Conservation (phyloP, 352 stramenopile genomes). For the Phytopythium boreale region DNA sequence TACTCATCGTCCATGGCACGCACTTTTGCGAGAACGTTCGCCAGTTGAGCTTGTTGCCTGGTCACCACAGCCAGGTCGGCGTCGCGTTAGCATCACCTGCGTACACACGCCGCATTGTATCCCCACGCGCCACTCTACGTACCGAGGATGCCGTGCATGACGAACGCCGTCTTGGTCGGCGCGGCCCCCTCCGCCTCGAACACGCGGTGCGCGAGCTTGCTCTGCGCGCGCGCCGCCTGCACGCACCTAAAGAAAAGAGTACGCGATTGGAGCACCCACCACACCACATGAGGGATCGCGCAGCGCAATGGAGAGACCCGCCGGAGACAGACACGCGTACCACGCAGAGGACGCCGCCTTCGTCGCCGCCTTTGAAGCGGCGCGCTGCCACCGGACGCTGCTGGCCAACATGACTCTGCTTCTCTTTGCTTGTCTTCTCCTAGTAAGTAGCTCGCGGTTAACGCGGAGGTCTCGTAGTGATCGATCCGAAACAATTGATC, state of each 20-base stretch:
- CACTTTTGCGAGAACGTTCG: conserved; percentile 77
- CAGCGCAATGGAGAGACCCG: background rate
- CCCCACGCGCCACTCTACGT: conserved; percentile 2
- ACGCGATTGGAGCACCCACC: no score
- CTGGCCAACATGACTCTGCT: background rate
- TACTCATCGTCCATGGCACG: background rate
- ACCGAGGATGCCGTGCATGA: conserved; percentile 86
- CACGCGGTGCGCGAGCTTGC: conserved; percentile 57
- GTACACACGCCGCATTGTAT: conserved; percentile 1
- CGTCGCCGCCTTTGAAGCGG: no score
- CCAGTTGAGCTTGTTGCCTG: conserved; percentile 86
- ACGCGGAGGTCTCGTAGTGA: no score
- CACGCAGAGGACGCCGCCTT: background rate
- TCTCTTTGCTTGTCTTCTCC: no score
- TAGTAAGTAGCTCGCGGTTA: background rate
- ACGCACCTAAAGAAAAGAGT: background rate
- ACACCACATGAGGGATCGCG: conserved; percentile 8
- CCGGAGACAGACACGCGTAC: background rate
- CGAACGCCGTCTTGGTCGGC: conserved; percentile 64
- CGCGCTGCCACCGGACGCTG: background rate
- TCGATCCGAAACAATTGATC: no score
- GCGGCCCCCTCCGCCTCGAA: conserved; percentile 41
- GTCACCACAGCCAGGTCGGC: background rate
- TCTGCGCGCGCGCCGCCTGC: conserved; percentile 43
- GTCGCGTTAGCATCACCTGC: background rate